These are phyloP conservation scores for Zygoascus biomembranicola DNA, from an alignment of 805 yeast species.

Conservation along the genomic window DNA sequence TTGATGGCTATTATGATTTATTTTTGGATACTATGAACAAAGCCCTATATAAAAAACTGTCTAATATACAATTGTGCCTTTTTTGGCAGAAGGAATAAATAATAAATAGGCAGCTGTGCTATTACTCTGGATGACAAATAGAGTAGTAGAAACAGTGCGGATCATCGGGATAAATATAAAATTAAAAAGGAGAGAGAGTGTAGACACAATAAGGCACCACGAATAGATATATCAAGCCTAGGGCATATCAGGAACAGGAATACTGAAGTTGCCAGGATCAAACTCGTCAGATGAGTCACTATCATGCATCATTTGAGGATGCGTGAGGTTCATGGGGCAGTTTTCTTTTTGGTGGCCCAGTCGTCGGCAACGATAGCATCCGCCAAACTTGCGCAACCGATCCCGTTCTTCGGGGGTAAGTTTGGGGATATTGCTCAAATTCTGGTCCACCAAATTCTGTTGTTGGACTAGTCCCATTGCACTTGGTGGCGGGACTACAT, in stretches of 20 bases:
- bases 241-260: no score
- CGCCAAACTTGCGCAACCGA: slow-evolving; percentile 1
- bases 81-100: not conserved
- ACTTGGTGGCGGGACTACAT: not conserved
- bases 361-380: slow-evolving; percentile 4
- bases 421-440: not conserved
- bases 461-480: not conserved
- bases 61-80: not conserved
- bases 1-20: not conserved
- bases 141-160: not conserved
- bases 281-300: not conserved
- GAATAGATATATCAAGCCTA: no score
- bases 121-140: not conserved
- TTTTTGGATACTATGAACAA: not conserved
- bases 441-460: not conserved
- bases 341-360: slow-evolving; percentile 4
- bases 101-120: not conserved
- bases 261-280: not conserved
- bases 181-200: no score
- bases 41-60: not conserved
- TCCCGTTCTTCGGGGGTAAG: slow-evolving; percentile 2
- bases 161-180: no score
- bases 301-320: not conserved
- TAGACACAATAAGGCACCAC: no score
- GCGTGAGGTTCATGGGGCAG: slow-evolving; percentile 3